A percentile compares a stretch with the other conserved stretches of the same genome.
Evolutionary conservation across 2,329 filamentous ascomycete genomes (phyloP).

Genomic region (Alternaria arbusti): DNA sequence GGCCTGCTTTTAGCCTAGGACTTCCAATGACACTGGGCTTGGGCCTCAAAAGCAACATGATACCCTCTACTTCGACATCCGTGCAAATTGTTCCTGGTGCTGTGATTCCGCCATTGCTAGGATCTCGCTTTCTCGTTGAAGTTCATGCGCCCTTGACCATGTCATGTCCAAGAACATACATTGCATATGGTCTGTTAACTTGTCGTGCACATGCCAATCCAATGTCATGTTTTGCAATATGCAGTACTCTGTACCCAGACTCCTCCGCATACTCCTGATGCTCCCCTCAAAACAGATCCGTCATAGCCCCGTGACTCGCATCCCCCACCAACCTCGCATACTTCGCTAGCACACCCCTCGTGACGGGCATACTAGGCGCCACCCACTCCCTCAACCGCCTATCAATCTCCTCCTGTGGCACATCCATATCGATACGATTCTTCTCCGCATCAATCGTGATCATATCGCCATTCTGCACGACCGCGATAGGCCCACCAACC

Average conservation of each 20-base stretch:
- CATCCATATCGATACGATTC: constrained; percentile 74
- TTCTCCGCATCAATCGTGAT: constrained; percentile 85
- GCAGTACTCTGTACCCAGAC: no score
- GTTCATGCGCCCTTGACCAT: neutral
- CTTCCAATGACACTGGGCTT: constrained; percentile 43
- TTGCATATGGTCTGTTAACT: neutral
- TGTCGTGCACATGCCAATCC: neutral
- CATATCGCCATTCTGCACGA: constrained; percentile 79
- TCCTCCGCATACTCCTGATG: no score
- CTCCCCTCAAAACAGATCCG: constrained; percentile 68
- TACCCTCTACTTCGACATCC: constrained; percentile 15
- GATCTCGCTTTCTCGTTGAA: neutral
- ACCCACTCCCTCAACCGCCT: constrained; percentile 71
- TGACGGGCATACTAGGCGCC: constrained; percentile 73
- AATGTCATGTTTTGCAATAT: neutral
- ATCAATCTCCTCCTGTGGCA: constrained; percentile 74
- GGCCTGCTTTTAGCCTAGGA: constrained; percentile 42
- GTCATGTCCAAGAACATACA: neutral
- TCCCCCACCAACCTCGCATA: constrained; percentile 88
- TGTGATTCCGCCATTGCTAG: neutral
- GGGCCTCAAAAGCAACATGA: constrained; percentile 41
- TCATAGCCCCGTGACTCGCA: constrained; percentile 89
- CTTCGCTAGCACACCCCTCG: constrained; percentile 85
- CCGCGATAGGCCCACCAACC: constrained; percentile 83
- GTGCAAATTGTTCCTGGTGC: neutral